Percentiles rank a stretch among this genome's conserved stretches.
Conservation (phyloP, 1,139 yeast species). For the Taphrina flavorubra region DNA sequence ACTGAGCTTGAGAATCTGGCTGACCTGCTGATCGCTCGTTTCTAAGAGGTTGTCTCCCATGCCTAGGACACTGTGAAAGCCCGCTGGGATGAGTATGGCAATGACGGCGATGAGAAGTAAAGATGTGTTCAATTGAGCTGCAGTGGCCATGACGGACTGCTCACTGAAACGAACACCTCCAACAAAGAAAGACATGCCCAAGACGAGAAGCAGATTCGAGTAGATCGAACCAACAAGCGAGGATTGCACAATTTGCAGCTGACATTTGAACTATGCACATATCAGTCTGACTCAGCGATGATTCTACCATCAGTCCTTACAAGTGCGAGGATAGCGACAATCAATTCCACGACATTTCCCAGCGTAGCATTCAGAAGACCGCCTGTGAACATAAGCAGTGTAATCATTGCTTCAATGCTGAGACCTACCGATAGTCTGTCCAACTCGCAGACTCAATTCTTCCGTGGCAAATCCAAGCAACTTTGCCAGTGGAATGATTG, state of each 20-base stretch:
- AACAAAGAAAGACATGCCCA: constrained; percentile 91
- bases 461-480: constrained; percentile 74
- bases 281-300: constrained; percentile 50
- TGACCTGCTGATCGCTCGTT: constrained; percentile 49
- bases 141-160: constrained; percentile 91
- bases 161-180: constrained; percentile 89
- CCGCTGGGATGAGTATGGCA: constrained; percentile 90
- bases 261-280: constrained; percentile 56
- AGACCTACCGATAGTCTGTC: constrained; percentile 20
- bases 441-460: constrained; percentile 71
- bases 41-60: constrained; percentile 63
- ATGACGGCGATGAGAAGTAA: constrained; percentile 89
- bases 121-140: constrained; percentile 96
- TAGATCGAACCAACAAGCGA: constrained; percentile 94
- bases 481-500: constrained; percentile 92
- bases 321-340: constrained; percentile 89
- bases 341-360: constrained; percentile 92
- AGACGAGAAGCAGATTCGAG: constrained; percentile 81
- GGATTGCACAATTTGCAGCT: constrained; percentile 89
- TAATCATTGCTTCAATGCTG: too few species aligned
- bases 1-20: constrained; percentile 74
- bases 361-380: constrained; percentile 56
- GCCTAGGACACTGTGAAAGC: constrained; percentile 62
- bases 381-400: background rate
- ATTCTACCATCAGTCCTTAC: constrained; percentile 55